Evolutionary conservation across 192 early-diverging fungal species (phyloP).

Genomic region (Mortierella claussenii): DNA sequence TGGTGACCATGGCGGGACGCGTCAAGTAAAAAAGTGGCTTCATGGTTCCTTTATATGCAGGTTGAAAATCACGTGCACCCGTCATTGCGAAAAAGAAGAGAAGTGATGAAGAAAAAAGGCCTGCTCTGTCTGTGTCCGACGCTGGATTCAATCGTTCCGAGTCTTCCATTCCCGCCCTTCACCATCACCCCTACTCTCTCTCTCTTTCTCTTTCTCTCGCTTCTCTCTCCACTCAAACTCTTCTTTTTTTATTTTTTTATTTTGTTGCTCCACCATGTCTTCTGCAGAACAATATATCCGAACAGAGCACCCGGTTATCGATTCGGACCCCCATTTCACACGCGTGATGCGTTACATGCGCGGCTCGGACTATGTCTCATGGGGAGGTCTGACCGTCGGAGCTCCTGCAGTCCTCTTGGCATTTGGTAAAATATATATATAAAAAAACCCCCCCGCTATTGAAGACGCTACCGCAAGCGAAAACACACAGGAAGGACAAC

Average conservation of each 20-base stretch:
- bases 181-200: no score
- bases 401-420: constrained; percentile 82
- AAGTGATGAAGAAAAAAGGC: no score
- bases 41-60: no score
- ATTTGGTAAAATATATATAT: constrained; percentile 68
- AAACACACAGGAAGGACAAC: background rate
- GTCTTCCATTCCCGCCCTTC: no score
- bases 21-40: no score
- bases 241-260: background rate
- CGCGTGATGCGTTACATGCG: constrained; percentile 94
- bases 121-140: no score
- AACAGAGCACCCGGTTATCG: constrained; percentile 84
- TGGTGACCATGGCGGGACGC: no score
- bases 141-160: no score
- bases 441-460: background rate
- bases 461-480: background rate
- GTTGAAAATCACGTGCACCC: no score
- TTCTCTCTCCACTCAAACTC: background rate
- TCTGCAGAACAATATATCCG: constrained; percentile 58
- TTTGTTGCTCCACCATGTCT: constrained; percentile 18
- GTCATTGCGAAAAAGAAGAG: no score
- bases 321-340: constrained; percentile 90
- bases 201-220: background rate
- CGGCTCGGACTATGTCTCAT: constrained; percentile 75
- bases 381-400: constrained; percentile 68